Percentiles rank a stretch among this genome's conserved stretches.
Evolutionary conservation across 2,329 filamentous ascomycete genomes (phyloP).

Genomic region (Calonectria hongkongensis): DNA sequence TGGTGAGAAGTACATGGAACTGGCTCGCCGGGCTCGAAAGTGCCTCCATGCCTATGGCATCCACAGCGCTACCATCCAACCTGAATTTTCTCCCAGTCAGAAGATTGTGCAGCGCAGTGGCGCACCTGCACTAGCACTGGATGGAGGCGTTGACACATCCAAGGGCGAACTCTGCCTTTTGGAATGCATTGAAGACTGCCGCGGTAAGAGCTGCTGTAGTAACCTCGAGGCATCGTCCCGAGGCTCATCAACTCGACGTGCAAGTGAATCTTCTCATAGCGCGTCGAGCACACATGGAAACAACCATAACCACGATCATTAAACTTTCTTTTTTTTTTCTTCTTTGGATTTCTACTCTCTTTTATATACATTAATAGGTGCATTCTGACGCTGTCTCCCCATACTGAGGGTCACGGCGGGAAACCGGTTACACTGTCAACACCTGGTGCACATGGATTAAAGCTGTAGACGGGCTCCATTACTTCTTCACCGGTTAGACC

Average conservation of each 20-base stretch:
- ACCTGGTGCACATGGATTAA: slow-evolving; percentile 15
- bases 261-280: slow-evolving; percentile 59
- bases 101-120: slow-evolving; percentile 64
- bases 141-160: slow-evolving; percentile 57
- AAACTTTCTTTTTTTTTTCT: slow-evolving; percentile 7
- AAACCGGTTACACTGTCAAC: slow-evolving; percentile 1
- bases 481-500: slow-evolving; percentile 40
- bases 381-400: background rate
- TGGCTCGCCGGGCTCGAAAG: slow-evolving; percentile 87
- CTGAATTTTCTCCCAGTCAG: slow-evolving; percentile 83
- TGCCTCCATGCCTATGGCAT: slow-evolving; percentile 98
- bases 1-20: slow-evolving; percentile 89
- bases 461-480: slow-evolving; percentile 33
- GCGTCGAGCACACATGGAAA: slow-evolving; percentile 44
- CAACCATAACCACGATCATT: slow-evolving; percentile 42
- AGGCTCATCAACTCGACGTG: slow-evolving; percentile 60
- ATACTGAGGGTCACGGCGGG: background rate
- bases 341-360: slow-evolving; percentile 1
- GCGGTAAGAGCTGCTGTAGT: slow-evolving; percentile 58
- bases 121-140: slow-evolving; percentile 59
- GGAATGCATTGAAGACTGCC: slow-evolving; percentile 65
- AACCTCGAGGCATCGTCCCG: slow-evolving; percentile 57
- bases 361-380: slow-evolving; percentile 29
- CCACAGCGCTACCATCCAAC: slow-evolving; percentile 97
- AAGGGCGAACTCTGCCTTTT: slow-evolving; percentile 68